Conservation (phyloP, 768 basidiomycete species). For the Pleurotus ostreatus region DNA sequence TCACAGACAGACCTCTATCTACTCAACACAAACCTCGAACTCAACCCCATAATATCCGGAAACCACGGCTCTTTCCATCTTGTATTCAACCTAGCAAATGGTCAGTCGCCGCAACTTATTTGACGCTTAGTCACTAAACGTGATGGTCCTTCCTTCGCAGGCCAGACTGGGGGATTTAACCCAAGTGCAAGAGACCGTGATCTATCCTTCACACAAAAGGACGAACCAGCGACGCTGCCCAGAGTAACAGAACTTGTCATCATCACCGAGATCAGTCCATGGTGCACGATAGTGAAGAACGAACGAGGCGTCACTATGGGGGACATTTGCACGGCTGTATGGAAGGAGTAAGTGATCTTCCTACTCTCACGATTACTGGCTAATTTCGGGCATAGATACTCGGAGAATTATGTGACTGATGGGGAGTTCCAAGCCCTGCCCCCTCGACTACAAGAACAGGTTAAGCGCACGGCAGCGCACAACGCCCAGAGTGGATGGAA, state of each 20-base stretch:
- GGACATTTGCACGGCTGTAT: conserved; percentile 70
- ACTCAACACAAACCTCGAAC: conserved; percentile 60
- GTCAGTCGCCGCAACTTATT: conserved; percentile 27
- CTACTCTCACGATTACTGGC: conserved; percentile 10
- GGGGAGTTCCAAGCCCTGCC: conserved; percentile 58
- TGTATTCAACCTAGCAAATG: conserved; percentile 67
- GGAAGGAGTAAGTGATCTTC: conserved; percentile 60
- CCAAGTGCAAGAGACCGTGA: conserved; percentile 55
- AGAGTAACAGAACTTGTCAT: conserved; percentile 57
- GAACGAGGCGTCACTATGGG: conserved; percentile 70
- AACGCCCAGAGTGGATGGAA: conserved; percentile 29
- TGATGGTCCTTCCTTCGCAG: conserved; percentile 24
- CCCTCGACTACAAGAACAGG: conserved; percentile 63
- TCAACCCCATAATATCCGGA: conserved; percentile 70
- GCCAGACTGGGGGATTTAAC: conserved; percentile 61
- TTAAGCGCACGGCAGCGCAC: conserved; percentile 55
- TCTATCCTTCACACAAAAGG: conserved; percentile 46
- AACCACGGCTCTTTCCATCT: conserved; percentile 50
- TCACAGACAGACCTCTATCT: conserved; percentile 81
- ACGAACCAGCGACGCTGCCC: conserved; percentile 68
- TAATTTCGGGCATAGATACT: conserved; percentile 44
- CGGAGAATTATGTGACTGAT: conserved; percentile 64
- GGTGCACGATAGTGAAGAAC: conserved; percentile 76
- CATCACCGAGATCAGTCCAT: conserved; percentile 60
- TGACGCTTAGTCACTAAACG: neutral